Conservation (phyloP, 441 rosid genomes). For the Flueggea neowawraea region DNA sequence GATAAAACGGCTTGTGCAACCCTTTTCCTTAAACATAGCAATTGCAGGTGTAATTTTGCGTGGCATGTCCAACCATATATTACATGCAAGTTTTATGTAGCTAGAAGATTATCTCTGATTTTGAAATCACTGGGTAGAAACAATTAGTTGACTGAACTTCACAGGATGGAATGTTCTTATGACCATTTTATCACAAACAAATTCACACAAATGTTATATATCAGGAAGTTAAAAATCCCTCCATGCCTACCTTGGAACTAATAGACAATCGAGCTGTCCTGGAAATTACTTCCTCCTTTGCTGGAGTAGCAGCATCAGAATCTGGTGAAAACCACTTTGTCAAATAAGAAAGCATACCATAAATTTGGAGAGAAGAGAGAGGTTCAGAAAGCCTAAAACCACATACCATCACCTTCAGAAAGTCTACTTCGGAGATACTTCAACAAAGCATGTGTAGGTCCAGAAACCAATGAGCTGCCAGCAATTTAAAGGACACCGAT, state of each 20-base stretch:
- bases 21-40: background rate
- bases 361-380: slow-evolving; percentile 1
- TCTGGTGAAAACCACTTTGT: slow-evolving; percentile 32
- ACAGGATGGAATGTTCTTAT: background rate
- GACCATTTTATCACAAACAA: background rate
- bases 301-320: slow-evolving; percentile 51
- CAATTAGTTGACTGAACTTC: slow-evolving; percentile 2
- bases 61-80: background rate
- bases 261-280: slow-evolving; percentile 85
- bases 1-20: no score
- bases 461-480: slow-evolving; percentile 82
- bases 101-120: background rate
- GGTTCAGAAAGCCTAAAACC: slow-evolving; percentile 3
- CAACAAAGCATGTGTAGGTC: slow-evolving; percentile 85
- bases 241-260: slow-evolving; percentile 67
- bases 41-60: background rate
- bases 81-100: background rate
- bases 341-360: slow-evolving; percentile 2
- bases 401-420: slow-evolving; percentile 64
- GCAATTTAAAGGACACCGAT: slow-evolving; percentile 1
- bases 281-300: slow-evolving; percentile 61
- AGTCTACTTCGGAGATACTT: slow-evolving; percentile 83
- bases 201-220: background rate
- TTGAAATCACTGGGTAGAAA: background rate
- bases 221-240: no score